Percentiles rank a stretch among this genome's conserved stretches.
Conservation (phyloP, 495 filamentous ascomycete genomes). For the Aspergillus heteromorphus region DNA sequence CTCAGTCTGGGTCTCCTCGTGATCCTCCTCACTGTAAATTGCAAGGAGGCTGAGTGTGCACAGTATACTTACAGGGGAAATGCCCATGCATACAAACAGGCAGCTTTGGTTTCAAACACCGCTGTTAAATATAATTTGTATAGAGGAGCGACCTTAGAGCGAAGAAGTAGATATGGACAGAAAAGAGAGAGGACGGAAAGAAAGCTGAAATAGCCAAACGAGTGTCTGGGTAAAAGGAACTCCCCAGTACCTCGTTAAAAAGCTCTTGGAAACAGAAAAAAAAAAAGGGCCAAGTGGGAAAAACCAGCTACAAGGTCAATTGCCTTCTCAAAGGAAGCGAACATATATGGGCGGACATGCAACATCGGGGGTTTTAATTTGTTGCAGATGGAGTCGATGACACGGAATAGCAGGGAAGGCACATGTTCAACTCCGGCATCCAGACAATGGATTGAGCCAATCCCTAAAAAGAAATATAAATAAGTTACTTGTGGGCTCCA, state of each 20-base stretch:
- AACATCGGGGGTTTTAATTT: conserved; percentile 23
- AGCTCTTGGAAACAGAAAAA: conserved; percentile 6
- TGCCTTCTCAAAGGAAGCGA: conserved; percentile 8
- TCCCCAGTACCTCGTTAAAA: conserved; percentile 1
- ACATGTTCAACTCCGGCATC: conserved; percentile 21
- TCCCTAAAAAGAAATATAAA: conserved; percentile 15
- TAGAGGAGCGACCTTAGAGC: conserved; percentile 7
- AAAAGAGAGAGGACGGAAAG: conserved; percentile 15
- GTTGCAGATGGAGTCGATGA: conserved; percentile 7
- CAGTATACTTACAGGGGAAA: not conserved
- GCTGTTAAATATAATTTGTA: not conserved
- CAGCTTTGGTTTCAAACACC: not conserved
- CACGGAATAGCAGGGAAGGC: conserved; percentile 15
- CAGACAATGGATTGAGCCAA: conserved; percentile 19
- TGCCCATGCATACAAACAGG: not conserved
- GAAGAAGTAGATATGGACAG: not conserved
- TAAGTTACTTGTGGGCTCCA: conserved; percentile 17
- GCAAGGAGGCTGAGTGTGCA: not conserved
- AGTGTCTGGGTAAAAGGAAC: conserved; percentile 12
- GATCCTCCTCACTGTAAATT: not conserved
- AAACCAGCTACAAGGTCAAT: conserved; percentile 7
- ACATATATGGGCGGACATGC: conserved; percentile 14
- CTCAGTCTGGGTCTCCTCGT: not conserved
- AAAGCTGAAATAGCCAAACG: conserved; percentile 12
- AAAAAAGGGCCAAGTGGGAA: too few species aligned